phyloP scores from a whole-genome alignment of 2,329 filamentous ascomycete species.

The Ophiostoma quercus region DNA sequence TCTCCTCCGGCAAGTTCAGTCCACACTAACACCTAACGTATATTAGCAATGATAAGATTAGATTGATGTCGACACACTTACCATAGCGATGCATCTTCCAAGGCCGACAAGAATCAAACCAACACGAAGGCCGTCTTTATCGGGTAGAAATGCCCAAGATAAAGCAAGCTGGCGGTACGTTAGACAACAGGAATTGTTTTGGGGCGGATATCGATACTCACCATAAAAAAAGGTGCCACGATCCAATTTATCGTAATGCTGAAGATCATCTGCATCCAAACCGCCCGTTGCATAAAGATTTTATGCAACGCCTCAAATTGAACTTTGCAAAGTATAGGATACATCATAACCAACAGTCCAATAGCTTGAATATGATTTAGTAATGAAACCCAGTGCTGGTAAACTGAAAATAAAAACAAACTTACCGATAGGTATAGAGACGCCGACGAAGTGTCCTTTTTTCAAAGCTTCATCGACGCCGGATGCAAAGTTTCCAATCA shows the following conservation, averaged over 20 bases:
- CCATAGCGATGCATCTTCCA: conserved; percentile 86
- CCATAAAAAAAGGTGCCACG: conserved; percentile 76
- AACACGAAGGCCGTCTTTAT: conserved; percentile 51
- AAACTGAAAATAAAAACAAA: too few species aligned
- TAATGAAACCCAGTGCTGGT: too few species aligned
- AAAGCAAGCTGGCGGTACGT: conserved; percentile 48
- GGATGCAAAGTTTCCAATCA: conserved; percentile 70
- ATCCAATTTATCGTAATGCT: conserved; percentile 79
- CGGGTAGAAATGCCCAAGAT: conserved; percentile 63
- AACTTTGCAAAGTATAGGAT: conserved; percentile 84
- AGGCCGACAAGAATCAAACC: conserved; percentile 79
- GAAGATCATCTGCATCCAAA: conserved; percentile 78
- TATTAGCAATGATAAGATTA: not conserved
- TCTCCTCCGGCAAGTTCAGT: conserved; percentile 65
- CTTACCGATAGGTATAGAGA: conserved; percentile 38
- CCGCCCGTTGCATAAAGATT: conserved; percentile 52
- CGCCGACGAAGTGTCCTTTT: conserved; percentile 61
- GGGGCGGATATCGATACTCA: conserved; percentile 33
- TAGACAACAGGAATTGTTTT: not conserved
- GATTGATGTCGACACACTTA: conserved; percentile 33
- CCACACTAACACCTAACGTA: conserved; percentile 53
- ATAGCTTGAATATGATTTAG: conserved; percentile 49
- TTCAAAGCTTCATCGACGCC: conserved; percentile 58
- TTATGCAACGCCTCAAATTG: conserved; percentile 69
- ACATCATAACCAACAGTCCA: conserved; percentile 87